These are phyloP conservation scores for Castanospermum australe DNA, from an alignment of 306 rosid genomes.

Conservation along the genomic window DNA sequence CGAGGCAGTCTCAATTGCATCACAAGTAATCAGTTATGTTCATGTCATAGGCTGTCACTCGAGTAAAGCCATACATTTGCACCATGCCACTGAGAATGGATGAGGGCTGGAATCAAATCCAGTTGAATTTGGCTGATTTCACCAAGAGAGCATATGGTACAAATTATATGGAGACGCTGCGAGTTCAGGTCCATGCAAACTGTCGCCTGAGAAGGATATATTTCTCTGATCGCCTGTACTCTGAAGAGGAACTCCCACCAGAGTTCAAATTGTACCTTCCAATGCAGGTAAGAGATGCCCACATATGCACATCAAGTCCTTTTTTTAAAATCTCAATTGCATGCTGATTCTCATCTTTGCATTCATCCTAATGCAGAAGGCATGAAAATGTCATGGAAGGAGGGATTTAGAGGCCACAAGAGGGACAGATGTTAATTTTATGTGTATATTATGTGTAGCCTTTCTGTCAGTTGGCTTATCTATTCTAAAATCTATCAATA, in stretches of 20 bases:
- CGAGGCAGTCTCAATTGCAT: too few species aligned
- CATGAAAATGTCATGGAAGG: constrained; percentile 8
- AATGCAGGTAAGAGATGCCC: constrained; percentile 59
- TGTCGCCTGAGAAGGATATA: constrained; percentile 94
- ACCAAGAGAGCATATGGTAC: constrained; percentile 96
- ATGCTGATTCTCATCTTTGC: neutral
- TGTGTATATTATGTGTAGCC: neutral
- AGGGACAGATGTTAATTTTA: neutral
- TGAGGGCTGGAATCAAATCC: constrained; percentile 97
- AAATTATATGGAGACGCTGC: constrained; percentile 91
- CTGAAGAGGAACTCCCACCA: constrained; percentile 95
- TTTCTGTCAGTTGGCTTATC: neutral
- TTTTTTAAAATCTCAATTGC: neutral
- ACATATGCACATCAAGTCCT: neutral
- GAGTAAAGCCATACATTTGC: constrained; percentile 91
- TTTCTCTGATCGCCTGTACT: constrained; percentile 87
- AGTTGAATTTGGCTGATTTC: constrained; percentile 79
- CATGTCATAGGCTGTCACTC: constrained; percentile 61
- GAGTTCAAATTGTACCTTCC: constrained; percentile 95
- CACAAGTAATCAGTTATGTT: constrained; percentile 4
- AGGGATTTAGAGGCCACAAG: neutral
- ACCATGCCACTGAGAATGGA: constrained; percentile 91
- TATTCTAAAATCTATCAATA: neutral
- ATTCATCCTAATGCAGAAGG: constrained; percentile 36
- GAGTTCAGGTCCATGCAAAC: constrained; percentile 96